These are phyloP conservation scores for Populus alba DNA, from an alignment of 345 rosid species.

Conservation along the genomic window DNA sequence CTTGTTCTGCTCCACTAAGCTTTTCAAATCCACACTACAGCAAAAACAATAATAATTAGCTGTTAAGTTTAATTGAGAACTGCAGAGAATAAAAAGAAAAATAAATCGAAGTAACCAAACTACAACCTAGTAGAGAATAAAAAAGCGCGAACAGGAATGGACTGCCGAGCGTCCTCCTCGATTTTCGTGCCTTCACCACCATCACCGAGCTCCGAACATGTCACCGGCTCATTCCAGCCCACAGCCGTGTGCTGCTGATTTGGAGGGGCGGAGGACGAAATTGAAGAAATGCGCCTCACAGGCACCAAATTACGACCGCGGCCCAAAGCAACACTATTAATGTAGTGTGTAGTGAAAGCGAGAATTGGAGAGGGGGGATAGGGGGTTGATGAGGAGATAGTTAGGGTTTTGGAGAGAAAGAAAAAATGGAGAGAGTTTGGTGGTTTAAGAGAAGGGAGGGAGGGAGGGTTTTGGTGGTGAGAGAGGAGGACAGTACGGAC, in stretches of 20 bases:
- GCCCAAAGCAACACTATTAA: background rate
- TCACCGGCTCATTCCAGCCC: slow-evolving; percentile 24
- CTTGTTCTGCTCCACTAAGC: slow-evolving; percentile 79
- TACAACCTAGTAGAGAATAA: slow-evolving; percentile 81
- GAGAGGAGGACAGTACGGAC: slow-evolving; percentile 25
- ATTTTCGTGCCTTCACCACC: background rate
- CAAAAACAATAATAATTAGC: slow-evolving; percentile 11
- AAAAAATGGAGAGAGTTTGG: background rate
- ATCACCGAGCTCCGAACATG: slow-evolving; percentile 11
- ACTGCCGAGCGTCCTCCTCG: slow-evolving; percentile 47
- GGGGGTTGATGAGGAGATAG: background rate
- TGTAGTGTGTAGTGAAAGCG: background rate
- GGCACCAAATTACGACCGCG: background rate
- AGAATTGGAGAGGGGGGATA: background rate
- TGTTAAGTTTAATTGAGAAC: background rate
- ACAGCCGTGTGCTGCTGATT: slow-evolving; percentile 2
- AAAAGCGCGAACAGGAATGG: slow-evolving; percentile 84
- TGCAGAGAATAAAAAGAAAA: background rate
- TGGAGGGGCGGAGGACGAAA: slow-evolving; percentile 18
- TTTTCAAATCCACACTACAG: slow-evolving; percentile 83
- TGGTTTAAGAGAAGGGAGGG: background rate
- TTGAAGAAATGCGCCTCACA: slow-evolving; percentile 19
- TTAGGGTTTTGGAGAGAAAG: slow-evolving; percentile 16
- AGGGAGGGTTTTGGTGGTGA: background rate
- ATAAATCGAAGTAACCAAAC: background rate